These are phyloP conservation scores for Leucosporidium scottii DNA, from an alignment of 768 basidiomycete genomes.

Conservation along the genomic window DNA sequence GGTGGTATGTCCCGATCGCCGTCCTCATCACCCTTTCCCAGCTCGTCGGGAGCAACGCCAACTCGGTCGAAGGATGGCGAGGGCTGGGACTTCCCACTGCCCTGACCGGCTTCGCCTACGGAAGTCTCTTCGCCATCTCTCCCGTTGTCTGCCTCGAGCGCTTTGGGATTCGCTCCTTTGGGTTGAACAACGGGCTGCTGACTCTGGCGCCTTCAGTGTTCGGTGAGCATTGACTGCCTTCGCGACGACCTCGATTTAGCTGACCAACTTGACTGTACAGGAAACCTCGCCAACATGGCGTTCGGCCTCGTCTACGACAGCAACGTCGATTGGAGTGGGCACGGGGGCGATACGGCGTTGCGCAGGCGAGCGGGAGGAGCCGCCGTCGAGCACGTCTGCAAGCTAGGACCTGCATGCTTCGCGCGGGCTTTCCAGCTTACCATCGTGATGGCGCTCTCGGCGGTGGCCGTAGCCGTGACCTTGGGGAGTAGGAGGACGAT, in stretches of 20 bases:
- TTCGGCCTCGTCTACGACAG: constrained; percentile 20
- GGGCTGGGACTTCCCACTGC: constrained; percentile 10
- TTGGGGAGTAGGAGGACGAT: constrained; percentile 6
- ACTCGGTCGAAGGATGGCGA: not conserved
- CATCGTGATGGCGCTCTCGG: constrained; percentile 12
- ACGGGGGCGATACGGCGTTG: not conserved
- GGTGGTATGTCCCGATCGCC: constrained; percentile 19
- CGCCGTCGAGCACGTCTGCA: constrained; percentile 8
- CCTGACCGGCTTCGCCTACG: constrained; percentile 19
- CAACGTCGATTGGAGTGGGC: not conserved
- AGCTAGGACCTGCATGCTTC: constrained; percentile 23
- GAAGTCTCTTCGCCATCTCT: constrained; percentile 11
- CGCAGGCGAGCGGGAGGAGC: not conserved
- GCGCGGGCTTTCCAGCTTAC: constrained; percentile 15
- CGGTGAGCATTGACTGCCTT: too few relatives aligned
- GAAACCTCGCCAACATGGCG: not conserved
- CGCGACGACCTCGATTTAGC: too few relatives aligned
- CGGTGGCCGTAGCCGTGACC: constrained; percentile 4
- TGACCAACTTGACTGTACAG: not conserved
- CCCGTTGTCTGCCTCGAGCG: constrained; percentile 25
- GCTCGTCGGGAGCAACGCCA: constrained; percentile 2
- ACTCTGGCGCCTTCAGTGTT: constrained; percentile 7
- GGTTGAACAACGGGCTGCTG: constrained; percentile 15
- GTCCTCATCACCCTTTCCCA: constrained; percentile 22
- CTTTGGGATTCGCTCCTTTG: constrained; percentile 10